A percentile compares a stretch with the other conserved stretches of the same genome.
phyloP scores from a whole-genome alignment of 352 stramenopile species.

The Globisporangium polare region DNA sequence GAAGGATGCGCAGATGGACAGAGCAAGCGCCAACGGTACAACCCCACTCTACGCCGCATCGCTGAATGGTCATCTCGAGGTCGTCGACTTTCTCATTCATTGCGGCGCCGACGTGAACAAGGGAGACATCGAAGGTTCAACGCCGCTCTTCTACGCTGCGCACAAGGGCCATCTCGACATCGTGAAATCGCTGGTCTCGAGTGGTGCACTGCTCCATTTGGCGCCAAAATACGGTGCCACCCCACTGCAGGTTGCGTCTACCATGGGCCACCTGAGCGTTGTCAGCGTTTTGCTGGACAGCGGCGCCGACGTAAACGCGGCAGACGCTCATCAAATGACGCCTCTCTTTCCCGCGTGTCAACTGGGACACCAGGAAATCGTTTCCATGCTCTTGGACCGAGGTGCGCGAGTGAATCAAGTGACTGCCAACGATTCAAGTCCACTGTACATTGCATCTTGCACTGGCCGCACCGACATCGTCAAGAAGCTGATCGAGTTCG shows the following conservation, averaged over 20 bases:
- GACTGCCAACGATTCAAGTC: background rate
- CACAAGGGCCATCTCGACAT: background rate
- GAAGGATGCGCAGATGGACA: background rate
- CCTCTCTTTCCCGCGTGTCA: background rate
- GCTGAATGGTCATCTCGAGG: background rate
- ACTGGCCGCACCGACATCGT: background rate
- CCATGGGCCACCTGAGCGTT: background rate
- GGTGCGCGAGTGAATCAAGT: background rate
- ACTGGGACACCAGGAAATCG: background rate
- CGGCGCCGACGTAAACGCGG: background rate
- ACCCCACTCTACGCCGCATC: background rate
- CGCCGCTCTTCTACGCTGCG: background rate
- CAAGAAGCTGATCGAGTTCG: background rate
- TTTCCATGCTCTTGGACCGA: background rate
- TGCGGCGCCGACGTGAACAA: background rate
- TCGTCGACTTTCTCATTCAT: background rate
- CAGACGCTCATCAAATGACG: background rate
- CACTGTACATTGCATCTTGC: constrained; percentile 6
- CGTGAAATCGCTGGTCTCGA: background rate
- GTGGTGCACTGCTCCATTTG: background rate
- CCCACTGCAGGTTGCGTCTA: background rate
- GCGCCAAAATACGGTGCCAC: background rate
- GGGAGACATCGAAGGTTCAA: background rate
- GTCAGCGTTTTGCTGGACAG: constrained; percentile 38
- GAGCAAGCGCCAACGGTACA: background rate